Conservation (phyloP, 306 rosid species). For the Dalbergia cultrata region DNA sequence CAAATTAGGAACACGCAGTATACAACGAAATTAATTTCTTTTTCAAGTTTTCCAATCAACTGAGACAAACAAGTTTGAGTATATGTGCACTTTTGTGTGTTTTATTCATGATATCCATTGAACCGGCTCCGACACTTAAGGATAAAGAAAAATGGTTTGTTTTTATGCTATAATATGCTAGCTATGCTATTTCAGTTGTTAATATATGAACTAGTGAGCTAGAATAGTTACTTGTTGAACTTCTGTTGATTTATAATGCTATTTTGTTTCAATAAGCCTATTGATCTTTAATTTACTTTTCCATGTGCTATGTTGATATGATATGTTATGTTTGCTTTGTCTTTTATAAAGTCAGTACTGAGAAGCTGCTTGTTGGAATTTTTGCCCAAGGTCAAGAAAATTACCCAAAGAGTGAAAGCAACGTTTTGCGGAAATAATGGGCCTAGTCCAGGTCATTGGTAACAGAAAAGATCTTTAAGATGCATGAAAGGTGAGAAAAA, state of each 20-base stretch:
- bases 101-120: conserved; percentile 97
- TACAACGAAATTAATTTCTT: conserved; percentile 28
- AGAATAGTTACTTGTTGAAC: conserved; percentile 12
- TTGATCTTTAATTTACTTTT: background rate
- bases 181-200: conserved; percentile 30
- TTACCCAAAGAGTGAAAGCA: no score
- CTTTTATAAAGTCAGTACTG: conserved; percentile 19
- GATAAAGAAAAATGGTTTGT: conserved; percentile 99
- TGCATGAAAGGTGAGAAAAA: no score
- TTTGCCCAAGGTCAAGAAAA: no score
- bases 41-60: conserved; percentile 21
- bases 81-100: conserved; percentile 43
- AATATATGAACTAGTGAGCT: conserved; percentile 27
- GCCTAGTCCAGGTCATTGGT: no score
- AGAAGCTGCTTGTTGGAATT: conserved; percentile 3
- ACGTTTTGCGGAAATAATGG: no score
- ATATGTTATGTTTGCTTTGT: conserved; percentile 7
- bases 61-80: conserved; percentile 5
- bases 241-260: background rate
- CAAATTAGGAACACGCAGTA: conserved; percentile 44
- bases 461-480: no score
- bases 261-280: conserved; percentile 33
- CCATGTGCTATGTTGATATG: conserved; percentile 10
- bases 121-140: conserved; percentile 99
- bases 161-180: conserved; percentile 42